Base-by-base conservation (phyloP, 78 protist species). In the Tieghemostelium lacteum region DNA sequence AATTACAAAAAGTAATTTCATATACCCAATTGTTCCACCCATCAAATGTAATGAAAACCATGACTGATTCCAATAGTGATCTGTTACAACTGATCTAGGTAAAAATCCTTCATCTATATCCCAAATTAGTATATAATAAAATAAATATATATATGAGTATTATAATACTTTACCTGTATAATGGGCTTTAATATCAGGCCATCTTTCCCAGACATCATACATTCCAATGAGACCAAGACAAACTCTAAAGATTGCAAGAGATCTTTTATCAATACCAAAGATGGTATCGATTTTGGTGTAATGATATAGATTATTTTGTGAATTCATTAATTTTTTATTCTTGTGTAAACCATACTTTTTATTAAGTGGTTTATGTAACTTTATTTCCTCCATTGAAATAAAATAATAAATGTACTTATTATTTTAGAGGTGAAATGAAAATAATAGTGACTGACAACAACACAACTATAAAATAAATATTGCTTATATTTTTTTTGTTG, bases 161-260 rank as follows among this genome's bases (percentile, higher is more conserved):
- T 7, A 4, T 29, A 4, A 10, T 24, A 20, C 40, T 14, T 50
- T 77, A 78, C 88, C 88, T 26, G 88, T 66, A 66, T 78, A 78
- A 66, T 78, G 88, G 14, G 88, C 88, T 67, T 78, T 67, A 39
- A 78, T 66, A 54, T 78, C 88, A 31, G 75, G 76, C 88, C 88
- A 78, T 67, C 88, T 64, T 67, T 78, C 88, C 16, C 49, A 0
- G 16, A 78, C 3, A 78, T 78, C 88, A 26, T 45, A 37, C 5
- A 78, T 50, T 20, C 88, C 88, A 55, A 78, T 66, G 4, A 66
- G 8, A n/a, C 88, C 88, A 14, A 78, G 24, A 28, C 31, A 64
- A 6, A 78, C 62, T 78, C 88, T 64, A 66, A 78, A 66, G 3
- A 69, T 6, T 31, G 88, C 74, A 49, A 78, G 54, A 17, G 77